These are phyloP conservation scores for Phytophthora macrochlamydospora DNA, from an alignment of 352 stramenopile species.

Conservation along the genomic window DNA sequence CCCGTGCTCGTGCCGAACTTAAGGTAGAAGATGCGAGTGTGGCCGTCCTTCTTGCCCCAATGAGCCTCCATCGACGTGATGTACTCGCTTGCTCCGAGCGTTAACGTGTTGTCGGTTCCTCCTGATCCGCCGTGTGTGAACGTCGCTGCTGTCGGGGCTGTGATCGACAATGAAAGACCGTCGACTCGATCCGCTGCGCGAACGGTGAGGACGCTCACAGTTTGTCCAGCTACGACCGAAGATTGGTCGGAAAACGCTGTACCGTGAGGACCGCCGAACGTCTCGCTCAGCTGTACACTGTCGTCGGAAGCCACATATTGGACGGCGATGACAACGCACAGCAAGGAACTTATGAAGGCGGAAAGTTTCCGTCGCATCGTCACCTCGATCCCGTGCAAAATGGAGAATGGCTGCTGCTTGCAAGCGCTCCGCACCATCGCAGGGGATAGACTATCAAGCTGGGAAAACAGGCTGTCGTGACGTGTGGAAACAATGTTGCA, in stretches of 20 bases:
- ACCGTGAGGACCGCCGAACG: slow-evolving; percentile 1
- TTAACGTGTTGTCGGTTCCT: slow-evolving; percentile 1
- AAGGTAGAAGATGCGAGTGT: slow-evolving; percentile 3
- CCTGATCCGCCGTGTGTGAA: slow-evolving; percentile 1
- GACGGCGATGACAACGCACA: not conserved
- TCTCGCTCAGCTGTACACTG: not conserved
- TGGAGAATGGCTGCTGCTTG: not conserved
- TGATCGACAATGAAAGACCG: not conserved
- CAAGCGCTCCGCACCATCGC: not conserved
- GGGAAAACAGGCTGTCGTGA: not conserved
- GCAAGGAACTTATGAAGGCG: not conserved
- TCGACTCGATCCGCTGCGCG: not conserved
- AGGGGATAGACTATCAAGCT: not conserved
- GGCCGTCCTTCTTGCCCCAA: slow-evolving; percentile 4
- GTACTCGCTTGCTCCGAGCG: not conserved
- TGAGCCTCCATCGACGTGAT: slow-evolving; percentile 4
- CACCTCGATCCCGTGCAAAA: not conserved
- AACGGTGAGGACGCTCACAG: not conserved
- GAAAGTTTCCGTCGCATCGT: not conserved
- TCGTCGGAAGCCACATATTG: not conserved
- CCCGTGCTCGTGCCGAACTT: slow-evolving; percentile 1
- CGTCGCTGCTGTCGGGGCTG: not conserved
- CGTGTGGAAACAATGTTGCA: not conserved
- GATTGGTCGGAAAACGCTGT: not conserved
- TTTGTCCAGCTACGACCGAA: not conserved